A percentile compares a stretch with the other conserved stretches of the same genome.
phyloP scores from a whole-genome alignment of 371 early-diverging fungal genomes.

The Parasitella parasitica region DNA sequence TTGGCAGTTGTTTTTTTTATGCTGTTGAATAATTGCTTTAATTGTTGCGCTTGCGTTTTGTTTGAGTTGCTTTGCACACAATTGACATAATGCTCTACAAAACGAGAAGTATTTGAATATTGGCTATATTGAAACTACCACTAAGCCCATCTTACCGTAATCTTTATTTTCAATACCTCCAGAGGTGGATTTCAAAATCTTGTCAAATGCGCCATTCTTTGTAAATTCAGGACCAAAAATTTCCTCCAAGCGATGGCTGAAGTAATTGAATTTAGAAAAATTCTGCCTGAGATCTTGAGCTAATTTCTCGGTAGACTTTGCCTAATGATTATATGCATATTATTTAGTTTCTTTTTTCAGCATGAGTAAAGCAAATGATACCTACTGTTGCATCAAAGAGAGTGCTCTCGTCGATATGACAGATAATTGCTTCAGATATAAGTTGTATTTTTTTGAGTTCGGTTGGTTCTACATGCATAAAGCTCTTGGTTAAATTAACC shows the following conservation, averaged over 20 bases:
- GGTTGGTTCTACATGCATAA: constrained; percentile 49
- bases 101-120: no score
- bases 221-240: constrained; percentile 30
- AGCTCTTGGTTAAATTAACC: constrained; percentile 60
- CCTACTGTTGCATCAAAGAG: constrained; percentile 49
- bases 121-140: no score
- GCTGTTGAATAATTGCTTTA: constrained; percentile 27
- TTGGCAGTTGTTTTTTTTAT: constrained; percentile 56
- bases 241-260: constrained; percentile 32
- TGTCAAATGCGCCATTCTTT: constrained; percentile 15
- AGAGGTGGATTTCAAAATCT: constrained; percentile 19
- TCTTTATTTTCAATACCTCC: constrained; percentile 24
- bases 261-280: constrained; percentile 27
- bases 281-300: constrained; percentile 30
- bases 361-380: no score
- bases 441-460: constrained; percentile 54
- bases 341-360: no score
- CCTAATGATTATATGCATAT: no score
- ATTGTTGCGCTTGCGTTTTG: constrained; percentile 9
- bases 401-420: constrained; percentile 74
- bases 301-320: constrained; percentile 26
- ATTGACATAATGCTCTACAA: constrained; percentile 28
- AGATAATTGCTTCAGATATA: constrained; percentile 59
- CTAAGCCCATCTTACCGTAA: constrained; percentile 25
- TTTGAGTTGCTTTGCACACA: constrained; percentile 8